Percentiles rank a stretch among this genome's conserved stretches.
Conservation (phyloP, 345 rosid genomes). For the Melastoma malabathricum region DNA sequence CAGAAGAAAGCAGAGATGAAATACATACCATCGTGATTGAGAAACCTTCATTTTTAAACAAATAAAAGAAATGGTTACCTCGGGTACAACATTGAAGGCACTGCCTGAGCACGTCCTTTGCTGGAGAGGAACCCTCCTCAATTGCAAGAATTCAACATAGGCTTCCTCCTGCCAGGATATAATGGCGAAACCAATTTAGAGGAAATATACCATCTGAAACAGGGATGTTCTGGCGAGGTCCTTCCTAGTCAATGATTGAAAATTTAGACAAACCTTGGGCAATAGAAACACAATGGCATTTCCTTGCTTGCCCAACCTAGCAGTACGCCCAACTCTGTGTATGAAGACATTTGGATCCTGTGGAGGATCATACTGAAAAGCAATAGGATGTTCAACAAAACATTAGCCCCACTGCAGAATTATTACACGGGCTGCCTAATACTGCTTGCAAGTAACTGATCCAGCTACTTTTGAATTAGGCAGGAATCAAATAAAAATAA, state of each 20-base stretch:
- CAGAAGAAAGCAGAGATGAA: not conserved
- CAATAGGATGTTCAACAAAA: constrained; percentile 8
- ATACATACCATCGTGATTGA: not conserved
- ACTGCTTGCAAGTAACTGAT: too few species aligned
- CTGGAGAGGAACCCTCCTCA: constrained; percentile 63
- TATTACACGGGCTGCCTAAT: too few species aligned
- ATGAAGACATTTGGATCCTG: constrained; percentile 84
- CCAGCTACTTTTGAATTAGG: too few species aligned
- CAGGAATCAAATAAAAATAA: too few species aligned
- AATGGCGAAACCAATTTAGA: constrained; percentile 2
- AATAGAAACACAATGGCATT: constrained; percentile 51
- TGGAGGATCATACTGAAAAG: constrained; percentile 78
- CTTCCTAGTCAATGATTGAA: not conserved
- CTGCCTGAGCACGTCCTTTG: constrained; percentile 39
- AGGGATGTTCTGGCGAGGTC: not conserved
- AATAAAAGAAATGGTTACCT: constrained; percentile 20
- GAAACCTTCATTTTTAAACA: too few species aligned
- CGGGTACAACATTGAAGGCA: constrained; percentile 53
- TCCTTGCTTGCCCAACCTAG: constrained; percentile 82
- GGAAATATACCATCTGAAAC: not conserved
- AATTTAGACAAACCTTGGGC: constrained; percentile 41
- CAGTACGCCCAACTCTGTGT: constrained; percentile 92
- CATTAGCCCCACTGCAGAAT: not conserved
- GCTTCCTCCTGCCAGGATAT: constrained; percentile 59
- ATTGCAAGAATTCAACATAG: constrained; percentile 64